Evolutionary conservation across 208 protist genomes (phyloP).

Genomic region (Wallacemonas sp.): DNA sequence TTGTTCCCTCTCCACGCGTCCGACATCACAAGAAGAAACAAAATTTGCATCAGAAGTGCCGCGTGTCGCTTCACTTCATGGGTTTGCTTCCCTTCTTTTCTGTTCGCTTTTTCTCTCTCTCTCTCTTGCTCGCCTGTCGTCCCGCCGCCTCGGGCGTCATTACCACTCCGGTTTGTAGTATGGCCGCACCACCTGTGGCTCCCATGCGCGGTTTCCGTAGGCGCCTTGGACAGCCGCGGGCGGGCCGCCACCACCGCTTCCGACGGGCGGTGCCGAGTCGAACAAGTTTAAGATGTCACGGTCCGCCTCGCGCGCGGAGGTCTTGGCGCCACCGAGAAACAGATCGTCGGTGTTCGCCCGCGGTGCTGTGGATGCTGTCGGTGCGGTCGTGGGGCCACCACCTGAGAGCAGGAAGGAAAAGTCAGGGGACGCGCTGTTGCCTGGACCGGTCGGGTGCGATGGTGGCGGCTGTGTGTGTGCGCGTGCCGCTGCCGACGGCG

Average conservation of each 20-base stretch:
- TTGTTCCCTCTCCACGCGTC: neutral
- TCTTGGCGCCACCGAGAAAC: slow-evolving; percentile 4
- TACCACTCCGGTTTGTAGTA: slow-evolving; percentile 27
- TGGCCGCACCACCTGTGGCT: slow-evolving; percentile 31
- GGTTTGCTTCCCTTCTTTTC: too few relatives aligned
- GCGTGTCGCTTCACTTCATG: too few relatives aligned
- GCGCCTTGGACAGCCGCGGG: neutral
- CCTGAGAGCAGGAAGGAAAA: neutral
- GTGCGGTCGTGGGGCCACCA: too few relatives aligned
- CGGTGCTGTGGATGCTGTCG: too few relatives aligned
- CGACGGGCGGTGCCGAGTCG: neutral
- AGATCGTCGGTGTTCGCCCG: slow-evolving; percentile 24
- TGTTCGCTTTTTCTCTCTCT: neutral
- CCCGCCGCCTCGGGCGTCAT: neutral
- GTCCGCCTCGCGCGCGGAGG: slow-evolving; percentile 13
- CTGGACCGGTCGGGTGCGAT: neutral
- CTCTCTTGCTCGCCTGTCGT: neutral
- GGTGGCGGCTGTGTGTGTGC: neutral
- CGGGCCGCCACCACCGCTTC: slow-evolving; percentile 3
- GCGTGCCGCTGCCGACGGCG: too few relatives aligned
- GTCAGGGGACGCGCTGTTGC: neutral
- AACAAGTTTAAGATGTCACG: slow-evolving; percentile 75
- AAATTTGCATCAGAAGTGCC: too few relatives aligned
- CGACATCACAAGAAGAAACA: too few relatives aligned
- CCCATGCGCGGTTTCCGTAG: slow-evolving; percentile 36